Conservation (phyloP, 371 early-diverging fungal genomes). For the Sporodiniella umbellata region DNA sequence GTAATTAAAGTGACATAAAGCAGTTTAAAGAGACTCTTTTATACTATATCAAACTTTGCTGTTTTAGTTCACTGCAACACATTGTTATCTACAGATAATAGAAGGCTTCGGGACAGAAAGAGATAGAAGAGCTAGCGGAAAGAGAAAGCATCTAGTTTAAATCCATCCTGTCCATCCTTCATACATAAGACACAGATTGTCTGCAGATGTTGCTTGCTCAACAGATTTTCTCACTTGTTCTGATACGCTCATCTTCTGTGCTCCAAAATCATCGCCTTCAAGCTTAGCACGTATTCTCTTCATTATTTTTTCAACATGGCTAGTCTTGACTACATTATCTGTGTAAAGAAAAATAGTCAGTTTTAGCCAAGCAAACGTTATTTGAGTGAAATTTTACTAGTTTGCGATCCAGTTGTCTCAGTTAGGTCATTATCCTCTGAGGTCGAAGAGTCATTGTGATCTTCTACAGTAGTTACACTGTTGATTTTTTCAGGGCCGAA, state of each 20-base stretch:
- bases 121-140: too few species aligned
- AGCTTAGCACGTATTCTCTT: slow-evolving; percentile 64
- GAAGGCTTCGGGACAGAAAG: too few species aligned
- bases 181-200: slow-evolving; percentile 60
- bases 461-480: not conserved
- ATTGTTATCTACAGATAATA: too few species aligned
- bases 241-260: slow-evolving; percentile 48
- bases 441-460: not conserved
- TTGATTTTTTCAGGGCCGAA: slow-evolving; percentile 35
- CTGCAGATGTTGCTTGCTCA: slow-evolving; percentile 51
- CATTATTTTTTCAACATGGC: slow-evolving; percentile 60
- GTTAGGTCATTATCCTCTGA: not conserved
- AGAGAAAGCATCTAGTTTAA: slow-evolving; percentile 18
- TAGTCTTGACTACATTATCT: slow-evolving; percentile 31
- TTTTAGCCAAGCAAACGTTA: not conserved
- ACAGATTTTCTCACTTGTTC: slow-evolving; percentile 60
- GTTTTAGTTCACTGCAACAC: too few species aligned
- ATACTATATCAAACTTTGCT: too few species aligned
- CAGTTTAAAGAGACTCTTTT: too few species aligned
- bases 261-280: slow-evolving; percentile 64
- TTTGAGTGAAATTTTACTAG: slow-evolving; percentile 9
- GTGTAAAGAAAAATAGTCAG: not conserved
- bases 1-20: too few species aligned
- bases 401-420: slow-evolving; percentile 1
- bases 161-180: slow-evolving; percentile 64